A percentile compares a stretch with the other conserved stretches of the same genome.
Conservation (phyloP, 2,329 filamentous ascomycete species). For the Aspergillus sp. region DNA sequence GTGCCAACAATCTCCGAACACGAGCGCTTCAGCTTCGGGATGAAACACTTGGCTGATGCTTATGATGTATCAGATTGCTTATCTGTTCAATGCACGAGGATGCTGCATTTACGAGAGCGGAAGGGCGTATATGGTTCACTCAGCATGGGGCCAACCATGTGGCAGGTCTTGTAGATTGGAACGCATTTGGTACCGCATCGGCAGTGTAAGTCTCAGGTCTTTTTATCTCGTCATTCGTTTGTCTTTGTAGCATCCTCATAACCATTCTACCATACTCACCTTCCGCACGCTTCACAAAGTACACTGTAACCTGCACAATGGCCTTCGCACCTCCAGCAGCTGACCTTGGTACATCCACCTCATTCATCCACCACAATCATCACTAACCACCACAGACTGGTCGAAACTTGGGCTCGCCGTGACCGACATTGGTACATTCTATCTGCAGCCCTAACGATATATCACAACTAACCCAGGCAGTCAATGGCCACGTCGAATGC, state of each 20-base stretch:
- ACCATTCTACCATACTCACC: not conserved
- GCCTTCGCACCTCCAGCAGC: not conserved
- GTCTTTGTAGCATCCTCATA: not conserved
- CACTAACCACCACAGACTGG: not conserved
- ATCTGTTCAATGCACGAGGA: too few relatives aligned
- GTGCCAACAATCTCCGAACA: not conserved
- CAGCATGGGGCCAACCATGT: too few relatives aligned
- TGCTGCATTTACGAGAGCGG: not conserved
- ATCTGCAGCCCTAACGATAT: not conserved
- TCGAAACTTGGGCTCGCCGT: not conserved
- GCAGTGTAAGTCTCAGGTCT: too few relatives aligned
- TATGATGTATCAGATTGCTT: not conserved
- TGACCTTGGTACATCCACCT: not conserved
- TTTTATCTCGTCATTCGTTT: not conserved
- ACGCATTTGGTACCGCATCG: too few relatives aligned
- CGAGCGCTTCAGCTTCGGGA: not conserved
- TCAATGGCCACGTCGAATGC: constrained; percentile 10
- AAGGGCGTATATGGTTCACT: not conserved
- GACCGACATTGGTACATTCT: not conserved
- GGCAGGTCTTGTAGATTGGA: too few relatives aligned
- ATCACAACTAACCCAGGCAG: not conserved
- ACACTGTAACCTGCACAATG: not conserved
- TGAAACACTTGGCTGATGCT: not conserved
- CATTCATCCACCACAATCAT: too few relatives aligned
- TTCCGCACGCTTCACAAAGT: too few relatives aligned